A percentile compares a stretch with the other conserved stretches of the same genome.
Evolutionary conservation across 768 basidiomycete genomes (phyloP).

Genomic region (Hypholoma fasciculare): DNA sequence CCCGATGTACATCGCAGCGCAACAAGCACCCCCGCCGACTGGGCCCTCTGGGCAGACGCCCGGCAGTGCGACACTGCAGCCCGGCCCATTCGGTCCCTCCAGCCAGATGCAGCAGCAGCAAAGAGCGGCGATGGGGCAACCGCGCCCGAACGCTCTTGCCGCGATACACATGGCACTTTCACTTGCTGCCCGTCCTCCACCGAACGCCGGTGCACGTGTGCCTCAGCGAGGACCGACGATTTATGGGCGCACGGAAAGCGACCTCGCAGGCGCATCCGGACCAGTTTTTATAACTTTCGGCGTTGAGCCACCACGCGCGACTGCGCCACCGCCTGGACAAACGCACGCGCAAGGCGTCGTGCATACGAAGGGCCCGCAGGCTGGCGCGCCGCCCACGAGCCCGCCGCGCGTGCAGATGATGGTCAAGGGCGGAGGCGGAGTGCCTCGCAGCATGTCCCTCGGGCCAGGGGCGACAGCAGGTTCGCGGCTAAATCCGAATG

Average conservation of each 20-base stretch:
- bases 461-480: slow-evolving; percentile 2
- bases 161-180: slow-evolving; percentile 31
- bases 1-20: slow-evolving; percentile 53
- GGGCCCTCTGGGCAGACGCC: not conserved
- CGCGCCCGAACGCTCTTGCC: slow-evolving; percentile 12
- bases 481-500: slow-evolving; percentile 6
- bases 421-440: slow-evolving; percentile 4
- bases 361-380: not conserved
- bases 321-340: not conserved
- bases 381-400: not conserved
- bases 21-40: not conserved
- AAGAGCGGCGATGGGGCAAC: slow-evolving; percentile 11
- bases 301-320: slow-evolving; percentile 34
- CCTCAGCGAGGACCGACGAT: slow-evolving; percentile 50
- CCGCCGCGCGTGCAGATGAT: slow-evolving; percentile 13
- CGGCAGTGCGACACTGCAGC: not conserved
- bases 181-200: slow-evolving; percentile 8
- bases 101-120: slow-evolving; percentile 12
- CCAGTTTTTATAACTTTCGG: slow-evolving; percentile 67
- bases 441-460: slow-evolving; percentile 7
- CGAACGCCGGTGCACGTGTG: slow-evolving; percentile 11
- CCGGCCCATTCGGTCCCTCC: not conserved
- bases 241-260: slow-evolving; percentile 55
- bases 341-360: not conserved
- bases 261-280: slow-evolving; percentile 46